Percentiles rank a stretch among this genome's conserved stretches.
phyloP scores from a whole-genome alignment of 352 stramenopile species.

The Halophytophthora batemanensis region DNA sequence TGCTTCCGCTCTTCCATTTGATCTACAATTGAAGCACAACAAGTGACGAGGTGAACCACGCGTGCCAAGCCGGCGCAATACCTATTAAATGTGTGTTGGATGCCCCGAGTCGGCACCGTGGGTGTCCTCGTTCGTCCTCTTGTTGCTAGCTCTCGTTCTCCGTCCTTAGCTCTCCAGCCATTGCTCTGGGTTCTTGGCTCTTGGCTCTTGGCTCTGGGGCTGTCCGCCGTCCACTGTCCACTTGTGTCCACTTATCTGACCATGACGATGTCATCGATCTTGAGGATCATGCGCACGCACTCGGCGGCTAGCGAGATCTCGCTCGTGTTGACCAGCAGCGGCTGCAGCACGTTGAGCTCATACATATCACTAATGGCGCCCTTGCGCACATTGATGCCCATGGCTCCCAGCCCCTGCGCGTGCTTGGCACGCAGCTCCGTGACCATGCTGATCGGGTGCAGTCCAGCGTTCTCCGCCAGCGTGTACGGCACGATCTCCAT shows the following conservation, averaged over 20 bases:
- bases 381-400: constrained; percentile 96
- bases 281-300: constrained; percentile 99
- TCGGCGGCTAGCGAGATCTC: constrained; percentile 98
- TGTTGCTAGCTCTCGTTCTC: too few relatives aligned
- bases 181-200: too few relatives aligned
- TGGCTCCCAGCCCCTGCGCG: constrained; percentile 89
- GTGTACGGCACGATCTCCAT: constrained; percentile 99
- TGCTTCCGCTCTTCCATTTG: too few relatives aligned
- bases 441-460: constrained; percentile 99
- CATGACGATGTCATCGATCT: constrained; percentile 99
- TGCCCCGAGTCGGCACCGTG: too few relatives aligned
- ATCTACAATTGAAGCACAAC: too few relatives aligned
- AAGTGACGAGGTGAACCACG: too few relatives aligned
- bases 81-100: too few relatives aligned
- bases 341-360: constrained; percentile 97
- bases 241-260: constrained; percentile 75
- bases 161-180: too few relatives aligned
- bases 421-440: constrained; percentile 95
- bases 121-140: too few relatives aligned
- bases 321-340: constrained; percentile 97
- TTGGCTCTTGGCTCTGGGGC: too few relatives aligned
- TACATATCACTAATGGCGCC: constrained; percentile 98
- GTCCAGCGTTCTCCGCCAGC: constrained; percentile 98
- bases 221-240: too few relatives aligned
- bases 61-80: too few relatives aligned